Base-by-base conservation (phyloP, 805 yeast genomes). In the Lipomyces sp. region DNA sequence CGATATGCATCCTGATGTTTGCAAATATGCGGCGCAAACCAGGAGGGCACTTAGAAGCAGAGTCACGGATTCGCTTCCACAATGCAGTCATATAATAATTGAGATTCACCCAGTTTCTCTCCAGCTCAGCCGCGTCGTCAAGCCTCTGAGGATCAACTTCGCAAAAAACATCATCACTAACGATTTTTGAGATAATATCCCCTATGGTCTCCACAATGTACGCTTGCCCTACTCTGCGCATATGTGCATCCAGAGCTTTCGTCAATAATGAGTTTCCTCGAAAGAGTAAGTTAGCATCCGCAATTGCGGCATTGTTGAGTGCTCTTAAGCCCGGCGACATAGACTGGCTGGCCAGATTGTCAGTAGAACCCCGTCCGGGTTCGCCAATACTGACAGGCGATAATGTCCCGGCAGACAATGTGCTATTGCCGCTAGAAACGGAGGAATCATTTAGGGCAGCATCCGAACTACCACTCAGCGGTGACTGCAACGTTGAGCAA, bases 261-360 rank as follows among this genome's bases (percentile, higher is more conserved):
- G 96, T 83, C 53, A 93, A 73, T 3, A 91, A 74, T 1, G 95
- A 82, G 49, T 87, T 85, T 0, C 96, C 96, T 59, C 98, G 74
- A 63, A 91, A 91, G 14, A 87, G 65, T 0, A 86, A 76, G 56
- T 79, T 82, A 57, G 78, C 76, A 2, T 54, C 58, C 4, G 57
- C 50, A 26, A 53, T 29, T 8, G 43, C 64, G 1, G 53, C 53
- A 18, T 34, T 31, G 22, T 39, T 37, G 24, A 33, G 40, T 31
- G 19, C 19, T 2, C 26, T 35, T 4, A 33, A 21, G 14, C 22
- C 29, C 4, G 46, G 40, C 11, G 49, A 41, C 22, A 36, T 16
- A 6, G 47, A 23, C 10, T 22, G 29, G 8, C 33, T 24, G 19
- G 42, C n/a, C n/a, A 28, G 3, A 26, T 28, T 28, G 16, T 37